Base-by-base conservation (phyloP, 148 eudicot genomes). In the Drosera capensis region DNA sequence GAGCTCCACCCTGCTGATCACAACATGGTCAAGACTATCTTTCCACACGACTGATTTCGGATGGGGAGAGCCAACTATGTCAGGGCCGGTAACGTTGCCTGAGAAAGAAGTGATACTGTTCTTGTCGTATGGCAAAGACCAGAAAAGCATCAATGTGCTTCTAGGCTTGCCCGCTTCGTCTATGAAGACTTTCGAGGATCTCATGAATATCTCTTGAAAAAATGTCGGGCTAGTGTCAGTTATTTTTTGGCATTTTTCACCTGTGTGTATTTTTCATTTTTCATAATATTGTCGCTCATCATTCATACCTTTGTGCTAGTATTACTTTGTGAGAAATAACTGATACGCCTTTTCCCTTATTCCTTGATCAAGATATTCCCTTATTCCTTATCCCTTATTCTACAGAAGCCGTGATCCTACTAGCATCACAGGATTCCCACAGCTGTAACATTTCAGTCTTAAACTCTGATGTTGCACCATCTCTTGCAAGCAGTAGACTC, bases 41-140 rank as follows among this genome's bases (percentile, higher is more conserved):
- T 70, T 74, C 2, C 67, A 74, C 16, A 57, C 67, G 3, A 65
- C 76, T 1, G 80, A 74, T 44, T 74, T 74, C 20, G 80, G 80
- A 30, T 74, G 80, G 80, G 80, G 80, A 1, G 67, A 61, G 20
- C 80, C 80, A 7, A 23, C 36, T 1, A 2, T 74, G 2, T 63
- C 75, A 3, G 75, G 70, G 0, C 80, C 76, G 2, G 79, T 62
- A 8, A 60, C 48, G 8, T 20, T 53, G 20, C 57, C 57, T 1
- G 57, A 53, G 17, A 41, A 53, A 29, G 57, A 53, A 20, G 57
- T 53, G 3, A 53, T 42, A 25, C 19, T 68, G 42, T 73, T 73
- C 40, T 37, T 73, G 17, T 65, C 74, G 1, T 57, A 68, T 55
- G 57, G 57, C 26, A 53, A 45, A 18, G 63, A 68, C n/a, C 54